Percentiles rank a stretch among this genome's conserved stretches.
These are phyloP conservation scores for Suillus alpinus DNA, from an alignment of 768 basidiomycete species.

Conservation along the genomic window DNA sequence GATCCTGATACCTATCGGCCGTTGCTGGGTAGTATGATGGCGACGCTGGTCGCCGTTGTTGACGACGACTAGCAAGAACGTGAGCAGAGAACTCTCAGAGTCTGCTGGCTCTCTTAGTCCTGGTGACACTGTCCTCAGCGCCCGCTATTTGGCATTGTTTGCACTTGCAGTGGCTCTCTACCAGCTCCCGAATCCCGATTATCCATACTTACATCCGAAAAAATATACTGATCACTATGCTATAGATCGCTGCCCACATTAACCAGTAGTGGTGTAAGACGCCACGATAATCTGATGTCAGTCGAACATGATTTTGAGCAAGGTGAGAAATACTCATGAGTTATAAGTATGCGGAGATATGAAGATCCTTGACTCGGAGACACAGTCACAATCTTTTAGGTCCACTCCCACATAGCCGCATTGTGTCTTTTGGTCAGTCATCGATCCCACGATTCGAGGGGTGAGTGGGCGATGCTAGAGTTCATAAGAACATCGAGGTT, in stretches of 20 bases:
- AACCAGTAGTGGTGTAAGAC: not conserved
- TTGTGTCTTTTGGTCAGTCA: not conserved
- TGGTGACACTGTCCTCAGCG: not conserved
- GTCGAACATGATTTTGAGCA: not conserved
- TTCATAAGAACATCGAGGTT: not conserved
- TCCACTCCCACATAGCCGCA: not conserved
- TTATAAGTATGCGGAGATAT: slow-evolving; percentile 1
- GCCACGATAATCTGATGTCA: not conserved
- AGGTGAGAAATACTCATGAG: not conserved
- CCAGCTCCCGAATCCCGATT: too few relatives aligned
- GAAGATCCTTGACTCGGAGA: not conserved
- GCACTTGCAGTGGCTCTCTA: slow-evolving; percentile 2
- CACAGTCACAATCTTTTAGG: not conserved
- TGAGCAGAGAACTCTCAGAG: slow-evolving; percentile 25
- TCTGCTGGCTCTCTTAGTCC: slow-evolving; percentile 6
- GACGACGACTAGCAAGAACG: slow-evolving; percentile 32
- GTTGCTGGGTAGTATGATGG: slow-evolving; percentile 5
- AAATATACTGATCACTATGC: not conserved
- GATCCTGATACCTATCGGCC: not conserved
- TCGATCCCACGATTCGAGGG: not conserved
- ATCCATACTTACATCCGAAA: slow-evolving; percentile 1
- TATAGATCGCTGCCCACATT: not conserved
- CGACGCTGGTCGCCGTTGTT: slow-evolving; percentile 24
- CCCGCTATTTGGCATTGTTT: slow-evolving; percentile 20
- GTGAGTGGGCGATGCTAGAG: not conserved